phyloP scores from a whole-genome alignment of 257 asterid species.

The Linderniella brevidens region DNA sequence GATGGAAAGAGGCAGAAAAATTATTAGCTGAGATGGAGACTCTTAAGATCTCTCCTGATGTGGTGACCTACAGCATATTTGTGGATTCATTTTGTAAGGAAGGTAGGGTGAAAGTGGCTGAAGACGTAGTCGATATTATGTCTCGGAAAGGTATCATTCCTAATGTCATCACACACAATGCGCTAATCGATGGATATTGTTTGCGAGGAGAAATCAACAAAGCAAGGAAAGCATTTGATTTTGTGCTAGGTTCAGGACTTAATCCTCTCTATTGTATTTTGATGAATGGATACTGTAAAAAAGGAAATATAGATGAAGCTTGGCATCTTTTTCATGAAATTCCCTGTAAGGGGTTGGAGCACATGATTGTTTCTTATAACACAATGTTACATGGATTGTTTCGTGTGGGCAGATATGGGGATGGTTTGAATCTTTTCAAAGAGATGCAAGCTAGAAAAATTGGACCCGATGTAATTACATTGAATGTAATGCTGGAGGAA shows the following conservation, averaged over 20 bases:
- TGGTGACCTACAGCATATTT: too few species aligned
- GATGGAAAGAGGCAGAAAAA: not conserved
- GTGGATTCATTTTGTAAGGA: constrained; percentile 1
- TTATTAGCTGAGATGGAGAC: not conserved
- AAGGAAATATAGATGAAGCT: not conserved
- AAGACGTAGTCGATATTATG: not conserved
- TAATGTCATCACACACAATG: not conserved
- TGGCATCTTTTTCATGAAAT: constrained; percentile 5
- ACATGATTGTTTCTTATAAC: not conserved
- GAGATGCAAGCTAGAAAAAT: constrained; percentile 8
- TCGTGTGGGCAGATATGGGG: constrained; percentile 1
- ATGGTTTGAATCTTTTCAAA: constrained; percentile 4
- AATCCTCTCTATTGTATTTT: not conserved
- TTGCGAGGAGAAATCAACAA: constrained; percentile 5
- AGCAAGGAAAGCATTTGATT: constrained; percentile 1
- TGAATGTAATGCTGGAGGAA: not conserved
- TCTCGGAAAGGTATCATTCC: not conserved
- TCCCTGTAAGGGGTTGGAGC: constrained; percentile 2
- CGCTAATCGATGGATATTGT: constrained; percentile 9
- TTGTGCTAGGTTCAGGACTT: not conserved
- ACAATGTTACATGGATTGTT: constrained; percentile 7
- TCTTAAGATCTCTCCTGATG: too few species aligned
- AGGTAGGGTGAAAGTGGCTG: not conserved
- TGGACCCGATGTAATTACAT: not conserved
- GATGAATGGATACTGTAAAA: constrained; percentile 7